Evolutionary conservation across 2,329 filamentous ascomycete species (phyloP).

Genomic region (Mollisia scopiformis): DNA sequence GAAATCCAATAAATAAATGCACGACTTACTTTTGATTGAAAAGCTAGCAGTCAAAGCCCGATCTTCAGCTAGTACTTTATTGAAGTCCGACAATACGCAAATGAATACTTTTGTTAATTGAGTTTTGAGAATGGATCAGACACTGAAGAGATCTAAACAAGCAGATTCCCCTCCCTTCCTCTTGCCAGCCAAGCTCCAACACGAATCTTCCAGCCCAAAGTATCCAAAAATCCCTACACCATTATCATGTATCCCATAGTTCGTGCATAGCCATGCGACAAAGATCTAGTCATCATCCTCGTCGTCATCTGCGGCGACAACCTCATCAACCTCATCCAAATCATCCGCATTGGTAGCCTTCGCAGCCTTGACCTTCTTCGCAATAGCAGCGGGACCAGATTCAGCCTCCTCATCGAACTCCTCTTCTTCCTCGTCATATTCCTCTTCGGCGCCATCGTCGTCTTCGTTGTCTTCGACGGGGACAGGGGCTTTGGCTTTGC

Average conservation of each 20-base stretch:
- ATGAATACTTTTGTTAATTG: background rate
- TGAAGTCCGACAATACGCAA: background rate
- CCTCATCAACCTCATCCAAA: conserved; percentile 17
- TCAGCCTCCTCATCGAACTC: conserved; percentile 13
- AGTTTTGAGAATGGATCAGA: background rate
- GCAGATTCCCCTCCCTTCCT: background rate
- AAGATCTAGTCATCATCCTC: conserved; percentile 18
- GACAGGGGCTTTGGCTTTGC: conserved; percentile 18
- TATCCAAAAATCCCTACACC: background rate
- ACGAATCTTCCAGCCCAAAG: background rate
- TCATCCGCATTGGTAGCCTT: conserved; percentile 12
- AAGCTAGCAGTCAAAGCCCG: too few relatives aligned
- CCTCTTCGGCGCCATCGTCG: conserved; percentile 18
- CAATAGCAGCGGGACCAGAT: conserved; percentile 14
- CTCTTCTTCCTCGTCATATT: conserved; percentile 17
- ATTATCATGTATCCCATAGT: background rate
- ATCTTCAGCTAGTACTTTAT: background rate
- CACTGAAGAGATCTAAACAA: background rate
- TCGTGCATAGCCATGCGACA: background rate
- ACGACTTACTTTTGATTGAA: too few relatives aligned
- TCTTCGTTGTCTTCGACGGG: conserved; percentile 17
- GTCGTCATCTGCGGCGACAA: conserved; percentile 16
- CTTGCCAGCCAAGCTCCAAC: background rate
- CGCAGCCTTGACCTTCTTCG: conserved; percentile 10
- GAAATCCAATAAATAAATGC: too few relatives aligned